Evolutionary conservation across 2,329 filamentous ascomycete genomes (phyloP), one percentile per base, ranked within the genome.

Genomic region (Pseudofabraea citricarpa): DNA sequence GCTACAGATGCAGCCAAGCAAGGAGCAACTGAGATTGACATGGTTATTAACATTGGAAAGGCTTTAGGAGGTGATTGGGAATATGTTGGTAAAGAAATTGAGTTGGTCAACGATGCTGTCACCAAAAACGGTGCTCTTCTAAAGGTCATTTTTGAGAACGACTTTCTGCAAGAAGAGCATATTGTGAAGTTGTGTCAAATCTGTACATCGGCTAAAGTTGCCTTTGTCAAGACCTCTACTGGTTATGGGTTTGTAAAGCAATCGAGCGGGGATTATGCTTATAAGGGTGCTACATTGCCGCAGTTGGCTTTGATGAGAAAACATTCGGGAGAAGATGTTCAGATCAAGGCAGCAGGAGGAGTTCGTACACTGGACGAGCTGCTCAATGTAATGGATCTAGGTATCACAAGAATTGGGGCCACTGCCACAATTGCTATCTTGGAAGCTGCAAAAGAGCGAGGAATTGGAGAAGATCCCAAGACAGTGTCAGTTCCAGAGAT

Each of bases 91-190:
- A 56, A 67, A 5, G 77, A 82, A 53, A 75, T 82, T 38, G 54
- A 59, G 1, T 54, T 57, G 22, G 60, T 82, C 48, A 79, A 81
- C 49, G 54, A 67, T 0, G 67, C 64, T 0, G 75, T 79, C 3
- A 53, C 56, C 1, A 53, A 57, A n/a, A 44, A 62, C 6, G 69
- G 68, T 0, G 73, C 68, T 0, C 63, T 68, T 1, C 63, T 81
- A 6, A 82, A 82, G 54, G 76, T 81, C 40, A 82, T 81, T 38
- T 81, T 82, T 43, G 77, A 82, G 52, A 81, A 78, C 50, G 76
- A 79, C 53, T 81, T 72, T 48, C 66, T 81, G 0, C 21, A 64
- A 2, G 62, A 74, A 0, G 54, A 69, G 9, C 68, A 80, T 27
- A 77, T 81, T 40, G 51, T 68, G 7, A 64, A 59, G 5, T 63